phyloP scores from a whole-genome alignment of 2,329 filamentous ascomycete species.

The Microdochium nivale region DNA sequence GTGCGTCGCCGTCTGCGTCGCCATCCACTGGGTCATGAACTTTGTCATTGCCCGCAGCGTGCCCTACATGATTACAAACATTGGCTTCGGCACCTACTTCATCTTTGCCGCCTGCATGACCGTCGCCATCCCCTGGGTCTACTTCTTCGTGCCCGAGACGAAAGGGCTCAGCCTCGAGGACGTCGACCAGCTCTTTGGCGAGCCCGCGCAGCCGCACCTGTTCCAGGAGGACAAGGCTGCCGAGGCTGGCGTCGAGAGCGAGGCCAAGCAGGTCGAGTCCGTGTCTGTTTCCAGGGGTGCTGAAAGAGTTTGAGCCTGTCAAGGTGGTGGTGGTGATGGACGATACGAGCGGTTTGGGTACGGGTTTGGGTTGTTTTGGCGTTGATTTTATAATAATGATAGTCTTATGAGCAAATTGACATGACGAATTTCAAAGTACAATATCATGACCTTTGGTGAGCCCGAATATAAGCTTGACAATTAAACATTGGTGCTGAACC shows the following conservation, averaged over 20 bases:
- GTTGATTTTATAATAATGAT: no score
- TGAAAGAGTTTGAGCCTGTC: background rate
- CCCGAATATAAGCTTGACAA: no score
- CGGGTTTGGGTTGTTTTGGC: no score
- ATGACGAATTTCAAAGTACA: no score
- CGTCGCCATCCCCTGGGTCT: constrained; percentile 28
- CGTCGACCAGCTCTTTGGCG: constrained; percentile 37
- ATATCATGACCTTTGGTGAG: no score
- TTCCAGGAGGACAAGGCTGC: background rate
- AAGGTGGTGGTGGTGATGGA: no score
- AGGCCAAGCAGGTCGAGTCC: background rate
- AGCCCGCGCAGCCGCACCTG: background rate
- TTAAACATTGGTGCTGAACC: no score
- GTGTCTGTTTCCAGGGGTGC: no score
- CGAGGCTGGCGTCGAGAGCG: background rate
- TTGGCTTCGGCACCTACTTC: constrained; percentile 26
- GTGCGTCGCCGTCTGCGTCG: background rate
- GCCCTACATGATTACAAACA: constrained; percentile 24
- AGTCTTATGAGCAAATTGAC: no score
- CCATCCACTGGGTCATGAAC: constrained; percentile 1
- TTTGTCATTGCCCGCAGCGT: constrained; percentile 16
- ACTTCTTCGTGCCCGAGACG: constrained; percentile 39
- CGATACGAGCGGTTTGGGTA: no score
- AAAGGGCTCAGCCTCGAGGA: constrained; percentile 41
- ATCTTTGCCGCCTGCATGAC: constrained; percentile 25